Evolutionary conservation across 176 grass and related monocot genomes (phyloP), one percentile per base, ranked within the genome.

Genomic region (Triticum urartu): DNA sequence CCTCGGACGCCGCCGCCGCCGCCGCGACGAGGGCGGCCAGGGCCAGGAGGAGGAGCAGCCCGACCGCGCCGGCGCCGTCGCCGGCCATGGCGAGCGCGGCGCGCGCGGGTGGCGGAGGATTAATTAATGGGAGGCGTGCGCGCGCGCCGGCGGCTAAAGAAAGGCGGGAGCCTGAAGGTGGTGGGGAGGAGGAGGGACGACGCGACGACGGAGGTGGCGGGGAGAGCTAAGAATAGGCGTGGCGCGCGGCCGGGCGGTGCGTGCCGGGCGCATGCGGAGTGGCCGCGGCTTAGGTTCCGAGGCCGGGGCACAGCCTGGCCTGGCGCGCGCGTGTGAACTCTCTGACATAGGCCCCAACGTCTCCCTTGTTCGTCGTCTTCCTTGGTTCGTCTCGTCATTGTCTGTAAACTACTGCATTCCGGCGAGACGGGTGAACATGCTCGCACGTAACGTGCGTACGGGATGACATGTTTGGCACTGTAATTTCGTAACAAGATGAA

Each of bases 21-120:
- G 56, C 80, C 8, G 24, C 47, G 21, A 17, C 68, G 78, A 91
- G 47, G 61, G 80, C 43, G 64, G 87, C 47, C 58, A 28, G 42
- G 72, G 60, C n/a, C 60, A 74, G 47, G 38, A 71, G 47, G 38
- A 71, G 68, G 9, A 90, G 30, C 83, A 66, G 85, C 75, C 66
- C 28, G 72, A n/a, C 21, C 3, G 86, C 80, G 62, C 72, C 72
- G 72, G 85, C 82, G 71, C 71, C 63, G 45, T 33, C 86, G 87
- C 50, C 69, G 86, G 95, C 90, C 96, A 98, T 98, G 93, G 72
- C 17, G 40, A 59, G 50, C 50, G 50, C 50, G 50, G 50, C 50
- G 50, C 50, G 50, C 50, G 50, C 33, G 47, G 36, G 60, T 3
- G 83, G 14, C 13, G 15, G 45, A 59, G 18, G 18, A 43, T 45